These are phyloP conservation scores for Trichoderma erinaceum DNA, from an alignment of 495 filamentous ascomycete genomes.

Conservation along the genomic window DNA sequence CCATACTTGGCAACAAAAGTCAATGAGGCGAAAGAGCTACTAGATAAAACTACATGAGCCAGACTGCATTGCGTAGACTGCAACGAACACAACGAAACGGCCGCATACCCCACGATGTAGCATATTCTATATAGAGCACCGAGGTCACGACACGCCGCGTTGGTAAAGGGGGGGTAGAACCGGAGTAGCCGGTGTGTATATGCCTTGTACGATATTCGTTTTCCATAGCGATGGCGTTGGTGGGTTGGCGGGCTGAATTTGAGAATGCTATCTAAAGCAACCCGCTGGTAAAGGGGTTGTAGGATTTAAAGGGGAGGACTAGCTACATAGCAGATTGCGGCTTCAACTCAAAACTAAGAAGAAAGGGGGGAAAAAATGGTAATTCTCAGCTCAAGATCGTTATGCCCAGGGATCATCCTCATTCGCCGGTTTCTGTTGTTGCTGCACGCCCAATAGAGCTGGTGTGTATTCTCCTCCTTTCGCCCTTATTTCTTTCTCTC, in stretches of 20 bases:
- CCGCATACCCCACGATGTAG: not conserved
- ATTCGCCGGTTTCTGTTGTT: not conserved
- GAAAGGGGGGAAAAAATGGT: not conserved
- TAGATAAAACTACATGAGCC: conserved; percentile 58
- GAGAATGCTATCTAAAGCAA: not conserved
- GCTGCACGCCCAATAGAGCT: not conserved
- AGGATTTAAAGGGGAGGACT: not conserved
- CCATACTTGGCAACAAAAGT: conserved; percentile 96
- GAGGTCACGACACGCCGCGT: not conserved
- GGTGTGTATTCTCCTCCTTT: conserved; percentile 13
- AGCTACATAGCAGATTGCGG: conserved; percentile 6
- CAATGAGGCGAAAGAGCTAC: conserved; percentile 94
- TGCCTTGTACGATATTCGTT: conserved; percentile 14
- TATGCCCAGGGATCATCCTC: not conserved
- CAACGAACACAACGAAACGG: not conserved
- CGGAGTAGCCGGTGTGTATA: not conserved
- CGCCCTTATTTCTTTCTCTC: conserved; percentile 9
- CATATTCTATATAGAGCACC: not conserved
- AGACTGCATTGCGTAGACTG: not conserved
- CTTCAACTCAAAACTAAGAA: not conserved
- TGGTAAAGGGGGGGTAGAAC: not conserved
- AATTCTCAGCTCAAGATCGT: not conserved
- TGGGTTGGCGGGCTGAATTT: conserved; percentile 9
- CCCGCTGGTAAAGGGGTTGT: not conserved
- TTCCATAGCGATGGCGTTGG: conserved; percentile 14